Percentiles rank a stretch among this genome's conserved stretches.
These are phyloP conservation scores for Jatropha curcas DNA, from an alignment of 345 rosid genomes.

Conservation along the genomic window DNA sequence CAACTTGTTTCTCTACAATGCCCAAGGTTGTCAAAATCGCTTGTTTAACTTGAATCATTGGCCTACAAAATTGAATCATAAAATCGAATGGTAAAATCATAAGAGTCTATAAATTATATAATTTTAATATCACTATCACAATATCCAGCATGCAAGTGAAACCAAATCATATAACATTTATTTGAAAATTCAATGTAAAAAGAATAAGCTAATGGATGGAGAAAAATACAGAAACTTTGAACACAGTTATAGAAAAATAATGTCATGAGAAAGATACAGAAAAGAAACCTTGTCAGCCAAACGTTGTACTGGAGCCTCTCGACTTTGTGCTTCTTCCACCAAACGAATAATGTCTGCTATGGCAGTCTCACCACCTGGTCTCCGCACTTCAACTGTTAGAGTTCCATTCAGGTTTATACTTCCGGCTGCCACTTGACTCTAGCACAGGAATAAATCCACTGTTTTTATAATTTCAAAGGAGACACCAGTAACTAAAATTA, in stretches of 20 bases:
- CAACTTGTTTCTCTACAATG: too few relatives aligned
- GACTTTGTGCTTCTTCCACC: conserved; percentile 97
- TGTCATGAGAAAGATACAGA: conserved; percentile 17
- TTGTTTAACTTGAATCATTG: too few relatives aligned
- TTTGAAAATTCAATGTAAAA: not conserved
- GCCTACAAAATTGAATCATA: too few relatives aligned
- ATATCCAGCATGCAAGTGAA: too few relatives aligned
- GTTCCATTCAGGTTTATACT: conserved; percentile 94
- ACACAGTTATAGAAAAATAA: not conserved
- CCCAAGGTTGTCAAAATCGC: too few relatives aligned
- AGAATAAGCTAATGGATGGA: not conserved
- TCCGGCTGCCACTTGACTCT: conserved; percentile 96
- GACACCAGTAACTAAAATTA: not conserved
- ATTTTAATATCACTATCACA: too few relatives aligned
- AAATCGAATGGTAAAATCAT: too few relatives aligned
- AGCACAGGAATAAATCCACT: conserved; percentile 31
- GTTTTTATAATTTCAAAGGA: conserved; percentile 9
- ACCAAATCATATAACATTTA: too few relatives aligned
- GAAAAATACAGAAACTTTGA: not conserved
- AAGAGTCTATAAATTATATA: too few relatives aligned
- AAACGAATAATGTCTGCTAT: conserved; percentile 85
- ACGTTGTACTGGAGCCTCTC: conserved; percentile 92
- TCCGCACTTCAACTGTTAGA: conserved; percentile 81
- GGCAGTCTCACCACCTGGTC: conserved; percentile 98
- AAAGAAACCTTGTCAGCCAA: conserved; percentile 85